Conservation (phyloP, 108 stramenopile species). For the Seminavis robusta region DNA sequence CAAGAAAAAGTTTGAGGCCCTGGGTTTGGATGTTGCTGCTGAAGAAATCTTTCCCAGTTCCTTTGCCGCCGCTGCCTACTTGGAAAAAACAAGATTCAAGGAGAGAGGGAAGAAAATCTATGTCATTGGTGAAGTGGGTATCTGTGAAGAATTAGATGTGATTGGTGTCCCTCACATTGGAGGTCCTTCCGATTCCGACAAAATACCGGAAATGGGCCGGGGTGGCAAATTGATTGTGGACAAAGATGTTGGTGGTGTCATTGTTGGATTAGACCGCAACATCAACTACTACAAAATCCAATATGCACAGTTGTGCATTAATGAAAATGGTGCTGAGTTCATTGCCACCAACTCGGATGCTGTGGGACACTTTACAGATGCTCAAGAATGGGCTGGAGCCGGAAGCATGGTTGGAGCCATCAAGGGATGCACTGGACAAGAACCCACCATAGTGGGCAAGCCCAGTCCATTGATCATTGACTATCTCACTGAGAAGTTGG, state of each 20-base stretch:
- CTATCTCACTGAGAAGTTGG: slow-evolving; percentile 88
- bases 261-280: slow-evolving; percentile 86
- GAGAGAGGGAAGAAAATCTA: slow-evolving; percentile 96
- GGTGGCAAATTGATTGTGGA: slow-evolving; percentile 88
- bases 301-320: slow-evolving; percentile 96
- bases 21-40: slow-evolving; percentile 82
- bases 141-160: slow-evolving; percentile 94
- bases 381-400: slow-evolving; percentile 98
- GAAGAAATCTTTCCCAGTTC: slow-evolving; percentile 94
- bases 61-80: slow-evolving; percentile 97
- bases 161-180: slow-evolving; percentile 93
- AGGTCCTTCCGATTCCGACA: slow-evolving; percentile 85
- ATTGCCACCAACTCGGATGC: slow-evolving; percentile 98
- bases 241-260: slow-evolving; percentile 82
- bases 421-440: slow-evolving; percentile 96
- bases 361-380: slow-evolving; percentile 96
- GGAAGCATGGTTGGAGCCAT: slow-evolving; percentile 95
- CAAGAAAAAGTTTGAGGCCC: slow-evolving; percentile 91
- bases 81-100: slow-evolving; percentile 96
- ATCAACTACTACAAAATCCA: slow-evolving; percentile 99
- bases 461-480: slow-evolving; percentile 97
- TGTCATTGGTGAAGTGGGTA: slow-evolving; percentile 93
- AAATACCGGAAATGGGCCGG: slow-evolving; percentile 84
- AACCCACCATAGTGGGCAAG: slow-evolving; percentile 96
- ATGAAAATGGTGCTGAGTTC: slow-evolving; percentile 92